Base-by-base conservation (phyloP, 2,329 filamentous ascomycete genomes). In the Colletotrichum falcatum region DNA sequence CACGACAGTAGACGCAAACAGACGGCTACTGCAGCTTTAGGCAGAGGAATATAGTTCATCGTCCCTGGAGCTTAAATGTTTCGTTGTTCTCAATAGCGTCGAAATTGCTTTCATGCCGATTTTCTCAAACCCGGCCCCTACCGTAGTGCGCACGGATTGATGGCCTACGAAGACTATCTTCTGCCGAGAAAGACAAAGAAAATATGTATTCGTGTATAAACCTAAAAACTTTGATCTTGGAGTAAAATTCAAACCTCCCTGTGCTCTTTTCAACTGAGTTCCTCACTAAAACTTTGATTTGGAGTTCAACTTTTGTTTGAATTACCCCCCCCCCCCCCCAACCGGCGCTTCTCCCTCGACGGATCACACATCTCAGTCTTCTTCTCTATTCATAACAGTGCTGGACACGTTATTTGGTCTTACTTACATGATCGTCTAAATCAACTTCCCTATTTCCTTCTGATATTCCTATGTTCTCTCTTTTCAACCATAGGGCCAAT, bases 401-500 rank as follows among this genome's bases (percentile, higher is more conserved):
- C 68, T 71, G 68, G 68, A 68, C 68, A 71, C 68, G 51, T 54
- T 46, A 12, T 37, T 51, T 23, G 14, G 18, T 30, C 35, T 61
- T 12, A 23, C 8, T 44, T 33, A 20, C 26, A 16, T 42, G 20
- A 12, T 62, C 9, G 58, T 68, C 73, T 73, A 67, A 72, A 64
- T 64, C 61, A 65, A 60, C 68, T 62, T 7, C 8, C 30, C 16
- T 18, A 65, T 73, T 73, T 67, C 72, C 65, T 70, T 72, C 73
- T 65, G 53, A 61, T 66, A 58, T 67, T 61, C 64, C 61, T 65
- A 61, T 70, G 70, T 72, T 73, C 68, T 70, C 74, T 73, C 74
- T 68, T 68, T 75, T 75, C 72, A 73, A 74, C 74, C 46, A 68
- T 37, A 39, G 26, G 46, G 56, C 64, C 76, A 81, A 74, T 33